phyloP scores from a whole-genome alignment of 768 basidiomycete genomes.

The Naganishia antarctica region DNA sequence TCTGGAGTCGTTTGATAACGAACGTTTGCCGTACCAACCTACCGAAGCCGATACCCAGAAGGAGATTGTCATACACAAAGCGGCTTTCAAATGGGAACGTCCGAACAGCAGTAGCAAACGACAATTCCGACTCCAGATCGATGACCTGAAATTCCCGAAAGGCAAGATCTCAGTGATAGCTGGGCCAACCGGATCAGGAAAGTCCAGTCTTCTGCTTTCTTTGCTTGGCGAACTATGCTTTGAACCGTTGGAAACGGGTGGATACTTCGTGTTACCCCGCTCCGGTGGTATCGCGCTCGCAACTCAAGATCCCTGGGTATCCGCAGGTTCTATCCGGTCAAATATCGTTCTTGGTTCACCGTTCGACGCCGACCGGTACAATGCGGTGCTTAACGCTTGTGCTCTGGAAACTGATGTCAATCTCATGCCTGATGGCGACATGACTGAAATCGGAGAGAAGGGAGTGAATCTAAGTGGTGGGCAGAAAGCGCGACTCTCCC shows the following conservation, averaged over 20 bases:
- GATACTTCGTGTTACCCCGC: conserved; percentile 68
- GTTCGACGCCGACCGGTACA: conserved; percentile 53
- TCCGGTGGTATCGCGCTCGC: conserved; percentile 69
- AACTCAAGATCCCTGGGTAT: conserved; percentile 79
- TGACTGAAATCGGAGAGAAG: conserved; percentile 68
- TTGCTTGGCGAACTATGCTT: conserved; percentile 52
- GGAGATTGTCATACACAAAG: conserved; percentile 31
- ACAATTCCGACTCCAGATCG: conserved; percentile 47
- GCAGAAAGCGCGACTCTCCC: conserved; percentile 59
- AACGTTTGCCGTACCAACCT: conserved; percentile 31
- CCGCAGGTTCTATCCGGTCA: conserved; percentile 59
- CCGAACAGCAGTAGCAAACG: conserved; percentile 28
- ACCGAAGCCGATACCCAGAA: conserved; percentile 31
- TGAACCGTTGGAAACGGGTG: conserved; percentile 50
- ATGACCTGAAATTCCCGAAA: conserved; percentile 48
- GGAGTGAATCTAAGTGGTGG: conserved; percentile 54
- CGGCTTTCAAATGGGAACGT: conserved; percentile 53
- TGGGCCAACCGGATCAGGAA: conserved; percentile 50
- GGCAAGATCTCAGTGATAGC: conserved; percentile 50
- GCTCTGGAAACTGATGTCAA: conserved; percentile 54
- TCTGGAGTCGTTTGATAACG: conserved; percentile 30
- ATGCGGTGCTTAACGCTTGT: conserved; percentile 47
- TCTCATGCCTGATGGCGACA: conserved; percentile 60
- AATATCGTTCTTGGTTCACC: conserved; percentile 56
- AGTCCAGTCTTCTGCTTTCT: conserved; percentile 39